Base-by-base conservation (phyloP, 306 rosid genomes). In the Medicago ruthenica region DNA sequence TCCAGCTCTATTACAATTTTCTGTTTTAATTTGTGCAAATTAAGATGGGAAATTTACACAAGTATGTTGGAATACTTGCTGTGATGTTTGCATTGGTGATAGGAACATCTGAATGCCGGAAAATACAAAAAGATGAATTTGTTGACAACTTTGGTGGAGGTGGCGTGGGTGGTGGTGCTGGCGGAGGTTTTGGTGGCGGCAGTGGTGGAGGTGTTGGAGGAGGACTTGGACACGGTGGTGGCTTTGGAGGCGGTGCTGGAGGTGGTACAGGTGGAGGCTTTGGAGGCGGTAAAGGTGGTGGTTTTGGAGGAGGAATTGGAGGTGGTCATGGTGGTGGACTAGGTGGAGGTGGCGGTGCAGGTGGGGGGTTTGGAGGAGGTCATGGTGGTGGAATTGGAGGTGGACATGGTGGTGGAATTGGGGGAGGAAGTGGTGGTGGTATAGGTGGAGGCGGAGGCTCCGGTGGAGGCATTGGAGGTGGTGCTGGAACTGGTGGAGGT, bases 91-190 rank as follows among this genome's bases (percentile, higher is more conserved):
- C 75, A 8, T 12, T 88, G 37, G 37, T 34, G 60, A 65, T 83
- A 17, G 82, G 85, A 36, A 65, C 78, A 27, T 81, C 78, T 7
- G 91, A 90, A 75, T 79, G 96, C 83, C 61, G 90, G 40, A 79
- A 70, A 70, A 0, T 80, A 4, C 84, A 78, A 76, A 63, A 85
- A 39, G 75, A 79, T 40, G 76, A 84, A 18, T 9, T 61, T 3
- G 44, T 71, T 1, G 51, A 72, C 1, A 68, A 68, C 0, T 54
- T 74, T 59, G 85, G 85, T 9, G 77, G 80, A 27, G 82, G 39
- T 21, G 68, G 84, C 31, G 37, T 37, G 4, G 81, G 80, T 21
- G 79, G 68, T 14, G 77, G 71, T 72, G 47, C 7, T 1, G 87
- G 80, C 0, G 57, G 67, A 15, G 73, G 59, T 34, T 76, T 48